Conservation (phyloP, 768 basidiomycete species). For the Naganishia friedmannii region DNA sequence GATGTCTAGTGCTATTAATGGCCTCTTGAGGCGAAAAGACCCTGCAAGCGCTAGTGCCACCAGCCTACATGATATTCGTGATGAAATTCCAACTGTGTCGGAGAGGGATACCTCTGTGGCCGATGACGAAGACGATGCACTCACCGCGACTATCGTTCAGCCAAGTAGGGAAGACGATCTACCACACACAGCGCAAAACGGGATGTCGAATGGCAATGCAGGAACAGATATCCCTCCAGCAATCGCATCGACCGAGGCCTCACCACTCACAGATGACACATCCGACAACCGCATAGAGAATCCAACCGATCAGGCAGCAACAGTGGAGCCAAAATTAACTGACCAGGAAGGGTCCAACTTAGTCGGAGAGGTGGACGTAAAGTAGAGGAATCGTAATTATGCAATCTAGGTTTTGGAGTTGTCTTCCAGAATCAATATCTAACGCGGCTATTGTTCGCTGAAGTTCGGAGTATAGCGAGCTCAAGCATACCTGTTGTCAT, state of each 20-base stretch:
- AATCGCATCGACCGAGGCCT: background rate
- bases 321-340: background rate
- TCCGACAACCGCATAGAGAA: background rate
- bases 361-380: background rate
- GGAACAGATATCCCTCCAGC: background rate
- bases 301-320: background rate
- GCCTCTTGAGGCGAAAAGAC: conserved; percentile 36
- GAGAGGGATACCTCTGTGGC: conserved; percentile 19
- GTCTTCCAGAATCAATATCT: background rate
- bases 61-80: conserved; percentile 17
- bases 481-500: background rate
- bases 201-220: background rate
- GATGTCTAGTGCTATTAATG: conserved; percentile 41
- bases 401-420: background rate
- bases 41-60: conserved; percentile 3
- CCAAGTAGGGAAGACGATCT: background rate
- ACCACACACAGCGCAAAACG: background rate
- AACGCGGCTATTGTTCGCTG: background rate
- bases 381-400: background rate
- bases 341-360: background rate
- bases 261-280: background rate
- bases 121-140: conserved; percentile 28
- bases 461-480: background rate
- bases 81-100: conserved; percentile 5
- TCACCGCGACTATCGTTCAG: background rate